Evolutionary conservation across 148 eudicot genomes (phyloP), one percentile per base, ranked within the genome.

Genomic region (Persicaria tinctoria): DNA sequence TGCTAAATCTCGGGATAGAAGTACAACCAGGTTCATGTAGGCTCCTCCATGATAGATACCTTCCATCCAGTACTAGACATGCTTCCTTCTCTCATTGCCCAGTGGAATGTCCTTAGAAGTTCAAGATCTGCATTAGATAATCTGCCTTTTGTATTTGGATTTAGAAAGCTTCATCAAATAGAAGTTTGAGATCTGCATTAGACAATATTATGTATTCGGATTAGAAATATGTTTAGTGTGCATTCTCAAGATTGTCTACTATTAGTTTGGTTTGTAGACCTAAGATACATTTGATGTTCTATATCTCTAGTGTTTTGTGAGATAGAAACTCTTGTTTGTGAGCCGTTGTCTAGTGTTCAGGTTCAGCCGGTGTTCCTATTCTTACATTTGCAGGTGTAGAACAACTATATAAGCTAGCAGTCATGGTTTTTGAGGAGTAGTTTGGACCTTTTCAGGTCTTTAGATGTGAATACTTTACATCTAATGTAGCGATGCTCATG

Each of bases 1-100:
- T 23, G 57, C 64, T 66, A 82, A 80, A 89, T 86, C 83, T 78
- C 79, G 60, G 75, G 86, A 68, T 90, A 88, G 86, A 79, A 79
- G 84, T 72, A 76, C 79, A 78, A 57, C 57, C 83, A 80, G 82
- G 79, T 74, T 69, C 70, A 80, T 70, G 74, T 82, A 84, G 84
- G 72, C 73, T 81, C 78, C 51, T 77, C 70, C 75, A 48, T 79
- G 78, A 73, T 84, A 86, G 85, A 81, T 78, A 53, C 73, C 76
- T 72, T 79, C 70, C 49, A 46, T 75, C 75, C 69, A 77, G 83
- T 79, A 77, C 73, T 82, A 86, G 84, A 79, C 76, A 68, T 80
- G 76, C 77, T 79, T 77, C 82, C 79, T 76, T 75, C 80, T 56
- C 46, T 55, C 62, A 74, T 46, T 51, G 78, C 82, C 82, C 69